phyloP scores from a whole-genome alignment of 106 monocot genomes.

The Amphibolis antarctica region DNA sequence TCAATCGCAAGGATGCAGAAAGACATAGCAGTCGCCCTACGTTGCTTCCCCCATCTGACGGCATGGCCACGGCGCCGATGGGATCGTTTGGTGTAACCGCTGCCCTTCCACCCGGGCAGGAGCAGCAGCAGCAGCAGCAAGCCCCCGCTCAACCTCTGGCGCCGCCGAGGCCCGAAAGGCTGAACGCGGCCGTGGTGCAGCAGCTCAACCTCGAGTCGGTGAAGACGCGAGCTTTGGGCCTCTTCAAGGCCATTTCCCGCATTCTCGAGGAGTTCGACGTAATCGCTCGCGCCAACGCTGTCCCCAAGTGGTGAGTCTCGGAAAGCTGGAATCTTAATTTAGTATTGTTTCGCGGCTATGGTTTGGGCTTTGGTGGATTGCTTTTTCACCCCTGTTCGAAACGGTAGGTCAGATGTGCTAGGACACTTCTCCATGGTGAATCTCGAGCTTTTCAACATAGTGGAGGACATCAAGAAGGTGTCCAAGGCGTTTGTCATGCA shows the following conservation, averaged over 20 bases:
- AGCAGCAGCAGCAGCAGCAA: slow-evolving; percentile 12
- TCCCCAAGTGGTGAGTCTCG: slow-evolving; percentile 56
- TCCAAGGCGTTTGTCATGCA: slow-evolving; percentile 88
- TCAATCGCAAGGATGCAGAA: too few relatives aligned
- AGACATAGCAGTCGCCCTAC: too few relatives aligned
- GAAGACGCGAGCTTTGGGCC: slow-evolving; percentile 66
- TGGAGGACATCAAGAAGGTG: slow-evolving; percentile 97
- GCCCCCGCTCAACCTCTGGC: not conserved
- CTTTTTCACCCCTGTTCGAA: not conserved
- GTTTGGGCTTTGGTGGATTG: not conserved
- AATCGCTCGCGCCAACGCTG: slow-evolving; percentile 45
- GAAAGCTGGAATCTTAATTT: not conserved
- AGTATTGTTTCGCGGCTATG: not conserved
- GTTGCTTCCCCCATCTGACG: not conserved
- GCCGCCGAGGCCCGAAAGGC: slow-evolving; percentile 26
- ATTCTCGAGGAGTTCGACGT: slow-evolving; percentile 87
- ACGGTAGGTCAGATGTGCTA: slow-evolving; percentile 63
- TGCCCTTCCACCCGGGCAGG: not conserved
- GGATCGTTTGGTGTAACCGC: not conserved
- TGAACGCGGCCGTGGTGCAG: slow-evolving; percentile 67
- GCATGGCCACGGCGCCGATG: not conserved
- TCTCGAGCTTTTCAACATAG: slow-evolving; percentile 92
- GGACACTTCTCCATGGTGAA: slow-evolving; percentile 97
- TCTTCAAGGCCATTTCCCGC: slow-evolving; percentile 80
- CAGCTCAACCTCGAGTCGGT: slow-evolving; percentile 93